A percentile compares a stretch with the other conserved stretches of the same genome.
Evolutionary conservation across 768 basidiomycete genomes (phyloP).

Genomic region (Crassisporium funariophilum): DNA sequence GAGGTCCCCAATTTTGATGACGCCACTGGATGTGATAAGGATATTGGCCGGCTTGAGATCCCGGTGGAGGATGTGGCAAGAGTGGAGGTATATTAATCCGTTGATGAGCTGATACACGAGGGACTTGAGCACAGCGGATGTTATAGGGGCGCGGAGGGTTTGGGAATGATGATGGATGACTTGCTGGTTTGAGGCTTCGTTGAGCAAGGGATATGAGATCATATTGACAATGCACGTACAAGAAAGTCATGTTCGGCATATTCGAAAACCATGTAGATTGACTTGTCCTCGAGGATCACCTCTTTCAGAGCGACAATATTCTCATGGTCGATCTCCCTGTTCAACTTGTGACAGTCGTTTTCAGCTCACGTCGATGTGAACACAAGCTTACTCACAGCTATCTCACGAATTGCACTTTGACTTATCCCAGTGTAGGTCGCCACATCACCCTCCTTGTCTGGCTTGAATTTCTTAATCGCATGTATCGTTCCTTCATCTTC

Average conservation of each 20-base stretch:
- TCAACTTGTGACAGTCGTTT: conserved; percentile 58
- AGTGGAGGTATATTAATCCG: conserved; percentile 93
- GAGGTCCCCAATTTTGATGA: conserved; percentile 98
- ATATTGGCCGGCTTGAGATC: conserved; percentile 99
- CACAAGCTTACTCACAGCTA: conserved; percentile 64
- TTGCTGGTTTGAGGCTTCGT: conserved; percentile 59
- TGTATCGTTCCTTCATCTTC: conserved; percentile 73
- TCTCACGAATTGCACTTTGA: conserved; percentile 96
- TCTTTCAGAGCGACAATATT: conserved; percentile 91
- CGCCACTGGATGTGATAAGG: conserved; percentile 84
- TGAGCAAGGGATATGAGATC: neutral
- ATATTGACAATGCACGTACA: conserved; percentile 47
- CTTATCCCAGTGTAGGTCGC: conserved; percentile 96
- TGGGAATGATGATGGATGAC: conserved; percentile 98
- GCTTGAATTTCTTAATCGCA: conserved; percentile 99
- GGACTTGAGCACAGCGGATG: conserved; percentile 83
- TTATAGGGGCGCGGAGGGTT: conserved; percentile 76
- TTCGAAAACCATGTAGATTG: conserved; percentile 99
- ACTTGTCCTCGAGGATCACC: conserved; percentile 96
- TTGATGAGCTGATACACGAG: conserved; percentile 93
- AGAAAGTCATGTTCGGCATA: conserved; percentile 99
- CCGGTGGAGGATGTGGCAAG: conserved; percentile 92
- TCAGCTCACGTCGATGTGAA: neutral
- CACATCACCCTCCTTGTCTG: conserved; percentile 98
- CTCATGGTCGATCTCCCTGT: conserved; percentile 87